phyloP scores from a whole-genome alignment of 83 land plant species.

The Larix sibirica region DNA sequence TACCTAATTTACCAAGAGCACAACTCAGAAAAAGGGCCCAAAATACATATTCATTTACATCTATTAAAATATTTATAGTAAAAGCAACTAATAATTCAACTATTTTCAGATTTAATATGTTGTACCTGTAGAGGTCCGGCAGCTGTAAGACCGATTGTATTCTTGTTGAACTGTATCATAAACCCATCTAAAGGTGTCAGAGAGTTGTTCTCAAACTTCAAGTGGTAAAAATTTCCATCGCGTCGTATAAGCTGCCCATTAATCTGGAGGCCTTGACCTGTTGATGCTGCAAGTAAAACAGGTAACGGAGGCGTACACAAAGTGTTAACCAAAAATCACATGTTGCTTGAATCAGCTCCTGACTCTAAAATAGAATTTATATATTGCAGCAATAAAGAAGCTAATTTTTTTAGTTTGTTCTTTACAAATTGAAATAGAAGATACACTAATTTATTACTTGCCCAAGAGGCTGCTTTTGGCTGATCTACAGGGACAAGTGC shows the following conservation, averaged over 20 bases:
- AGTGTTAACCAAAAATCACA: background rate
- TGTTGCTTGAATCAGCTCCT: background rate
- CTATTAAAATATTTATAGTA: background rate
- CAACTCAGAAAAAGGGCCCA: background rate
- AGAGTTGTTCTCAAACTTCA: constrained; percentile 86
- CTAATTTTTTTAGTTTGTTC: background rate
- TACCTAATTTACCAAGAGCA: constrained; percentile 41
- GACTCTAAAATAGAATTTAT: background rate
- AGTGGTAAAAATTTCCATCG: constrained; percentile 88
- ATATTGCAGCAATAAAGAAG: background rate
- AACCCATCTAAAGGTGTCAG: constrained; percentile 82
- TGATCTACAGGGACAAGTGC: constrained; percentile 65
- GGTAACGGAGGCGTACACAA: constrained; percentile 84
- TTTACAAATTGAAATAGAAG: background rate
- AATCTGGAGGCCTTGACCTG: constrained; percentile 96
- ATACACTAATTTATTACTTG: constrained; percentile 11
- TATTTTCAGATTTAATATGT: background rate
- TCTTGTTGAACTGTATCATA: constrained; percentile 99
- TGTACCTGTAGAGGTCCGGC: constrained; percentile 88
- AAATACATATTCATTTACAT: too few relatives aligned
- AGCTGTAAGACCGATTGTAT: constrained; percentile 94
- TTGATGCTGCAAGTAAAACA: constrained; percentile 78
- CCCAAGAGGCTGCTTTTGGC: too few relatives aligned
- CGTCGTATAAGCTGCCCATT: constrained; percentile 80
- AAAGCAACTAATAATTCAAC: background rate